Evolutionary conservation across 352 stramenopile genomes (phyloP), one percentile per base, ranked within the genome.

Genomic region (Pythium guiyangense): DNA sequence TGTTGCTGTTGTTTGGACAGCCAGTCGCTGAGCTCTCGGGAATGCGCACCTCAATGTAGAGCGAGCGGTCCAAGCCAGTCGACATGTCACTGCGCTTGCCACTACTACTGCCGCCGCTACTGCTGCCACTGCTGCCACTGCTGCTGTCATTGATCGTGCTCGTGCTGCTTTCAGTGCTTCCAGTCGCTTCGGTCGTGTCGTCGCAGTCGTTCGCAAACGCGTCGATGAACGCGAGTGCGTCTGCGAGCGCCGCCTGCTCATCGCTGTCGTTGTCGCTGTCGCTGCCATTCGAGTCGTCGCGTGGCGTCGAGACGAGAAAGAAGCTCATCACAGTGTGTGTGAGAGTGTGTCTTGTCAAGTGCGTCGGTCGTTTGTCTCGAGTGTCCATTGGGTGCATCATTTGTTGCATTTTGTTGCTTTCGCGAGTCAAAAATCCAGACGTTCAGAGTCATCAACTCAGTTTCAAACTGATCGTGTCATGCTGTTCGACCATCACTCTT

Each of bases 191-290:
- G 5, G 18, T 18, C 31, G 48, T 49, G 20, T 50, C 26, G 51
- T 55, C 53, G 45, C 31, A 37, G 31, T 37, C 31, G 12, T 39
- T 31, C 22, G 45, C 39, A 20, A 50, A 59, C 43, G 53, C 35
- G 29, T 59, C 53, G 43, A 59, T 59, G 45, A 59, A 59, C n/a
- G 53, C 53, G 8, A 59, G 44, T 15, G 53, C 45, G 31, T 59
- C 53, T 3, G 27, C 53, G 6, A 59, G 45, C n/a, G 43, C 51
- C 27, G 25, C 53, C 22, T 59, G 53, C 3, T 59, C 43, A n/a
- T n/a, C n/a, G n/a, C n/a, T n/a, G n/a, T n/a, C n/a, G n/a, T n/a
- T n/a, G n/a, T n/a, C n/a, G n/a, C n/a, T n/a, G n/a, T n/a, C n/a
- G n/a, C n/a, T n/a, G n/a, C n/a, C n/a, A n/a, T n/a, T n/a, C n/a